Percentiles rank a stretch among this genome's conserved stretches.
Evolutionary conservation across 1,139 yeast genomes (phyloP).

Genomic region (Magnusiomyces ingens): DNA sequence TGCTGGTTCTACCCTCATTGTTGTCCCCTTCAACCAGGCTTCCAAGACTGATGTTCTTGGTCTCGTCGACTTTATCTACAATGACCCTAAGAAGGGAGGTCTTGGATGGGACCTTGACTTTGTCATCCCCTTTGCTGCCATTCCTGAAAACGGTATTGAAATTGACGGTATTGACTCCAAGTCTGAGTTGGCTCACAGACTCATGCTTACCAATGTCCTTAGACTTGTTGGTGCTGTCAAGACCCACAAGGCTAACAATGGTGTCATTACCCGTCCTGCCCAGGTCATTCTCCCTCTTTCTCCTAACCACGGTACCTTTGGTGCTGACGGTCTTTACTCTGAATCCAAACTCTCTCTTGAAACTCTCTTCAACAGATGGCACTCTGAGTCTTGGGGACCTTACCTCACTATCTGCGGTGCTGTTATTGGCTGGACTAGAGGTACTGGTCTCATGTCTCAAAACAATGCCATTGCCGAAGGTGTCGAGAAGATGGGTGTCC

Average conservation of each 20-base stretch:
- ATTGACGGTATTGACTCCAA: conserved; percentile 86
- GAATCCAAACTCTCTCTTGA: conserved; percentile 94
- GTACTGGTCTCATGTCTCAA: conserved; percentile 97
- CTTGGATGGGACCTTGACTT: conserved; percentile 97
- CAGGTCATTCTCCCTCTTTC: conserved; percentile 94
- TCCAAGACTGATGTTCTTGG: conserved; percentile 89
- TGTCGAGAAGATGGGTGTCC: conserved; percentile 88
- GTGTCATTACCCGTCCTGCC: conserved; percentile 85
- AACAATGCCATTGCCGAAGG: conserved; percentile 98
- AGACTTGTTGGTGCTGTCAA: conserved; percentile 90
- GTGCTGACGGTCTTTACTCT: conserved; percentile 95
- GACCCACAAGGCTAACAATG: conserved; percentile 63
- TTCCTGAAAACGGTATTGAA: conserved; percentile 97
- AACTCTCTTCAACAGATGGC: conserved; percentile 97
- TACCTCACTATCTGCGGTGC: conserved; percentile 98
- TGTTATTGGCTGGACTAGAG: conserved; percentile 99
- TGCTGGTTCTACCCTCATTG: conserved; percentile 81
- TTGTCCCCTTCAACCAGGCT: conserved; percentile 98
- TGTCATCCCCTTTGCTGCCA: conserved; percentile 81
- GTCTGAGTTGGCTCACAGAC: conserved; percentile 96
- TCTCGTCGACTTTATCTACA: conserved; percentile 77
- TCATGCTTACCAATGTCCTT: conserved; percentile 91
- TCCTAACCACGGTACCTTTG: conserved; percentile 98
- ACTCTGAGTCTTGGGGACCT: conserved; percentile 92
- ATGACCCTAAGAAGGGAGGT: conserved; percentile 38